Conservation (phyloP, 1,139 yeast species). For the Scheffersomyces quercinus region DNA sequence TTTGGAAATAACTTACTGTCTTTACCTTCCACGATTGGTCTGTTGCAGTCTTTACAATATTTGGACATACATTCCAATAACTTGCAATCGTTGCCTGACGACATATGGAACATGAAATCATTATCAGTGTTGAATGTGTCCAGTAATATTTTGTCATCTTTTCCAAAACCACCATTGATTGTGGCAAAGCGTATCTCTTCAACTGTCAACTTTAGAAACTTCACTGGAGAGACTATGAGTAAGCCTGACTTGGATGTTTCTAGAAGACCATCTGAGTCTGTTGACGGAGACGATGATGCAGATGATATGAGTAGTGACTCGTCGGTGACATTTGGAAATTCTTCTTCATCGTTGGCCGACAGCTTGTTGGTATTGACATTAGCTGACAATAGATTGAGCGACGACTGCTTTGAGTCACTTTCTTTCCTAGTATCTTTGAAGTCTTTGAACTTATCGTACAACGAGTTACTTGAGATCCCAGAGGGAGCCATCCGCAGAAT, state of each 20-base stretch:
- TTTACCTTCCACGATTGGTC: constrained; percentile 70
- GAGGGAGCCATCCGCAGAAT: constrained; percentile 65
- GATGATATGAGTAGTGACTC: constrained; percentile 4
- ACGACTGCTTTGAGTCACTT: constrained; percentile 72
- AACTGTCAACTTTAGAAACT: constrained; percentile 24
- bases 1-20: constrained; percentile 73
- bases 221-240: constrained; percentile 7
- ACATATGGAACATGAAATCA: constrained; percentile 63
- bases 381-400: constrained; percentile 83
- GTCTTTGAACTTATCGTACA: constrained; percentile 75
- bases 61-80: constrained; percentile 88
- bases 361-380: constrained; percentile 60
- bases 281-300: constrained; percentile 3
- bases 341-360: constrained; percentile 42
- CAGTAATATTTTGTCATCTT: constrained; percentile 69
- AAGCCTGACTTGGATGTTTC: constrained; percentile 5
- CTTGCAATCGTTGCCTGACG: constrained; percentile 66
- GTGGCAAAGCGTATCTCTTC: constrained; percentile 39
- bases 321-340: constrained; percentile 8
- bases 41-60: constrained; percentile 58
- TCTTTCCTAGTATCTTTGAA: constrained; percentile 61
- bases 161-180: constrained; percentile 58
- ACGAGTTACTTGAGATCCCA: constrained; percentile 81
- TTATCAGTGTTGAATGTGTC: constrained; percentile 70
- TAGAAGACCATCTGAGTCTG: constrained; percentile 10